Evolutionary conservation across 73 alveolate species (phyloP).

Genomic region (Tetrahymena elliotti): DNA sequence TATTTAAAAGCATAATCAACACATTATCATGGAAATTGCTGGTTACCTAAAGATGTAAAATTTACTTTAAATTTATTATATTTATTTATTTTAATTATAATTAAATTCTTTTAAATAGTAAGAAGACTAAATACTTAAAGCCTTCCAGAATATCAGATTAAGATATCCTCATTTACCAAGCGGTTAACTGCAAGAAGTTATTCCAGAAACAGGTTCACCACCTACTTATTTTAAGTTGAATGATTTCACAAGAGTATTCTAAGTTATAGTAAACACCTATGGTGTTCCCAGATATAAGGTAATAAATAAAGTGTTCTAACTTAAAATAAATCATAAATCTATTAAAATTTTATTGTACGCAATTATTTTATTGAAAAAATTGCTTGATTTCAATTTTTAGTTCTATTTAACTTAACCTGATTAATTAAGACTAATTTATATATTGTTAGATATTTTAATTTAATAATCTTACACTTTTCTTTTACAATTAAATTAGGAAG

Average conservation of each 20-base stretch:
- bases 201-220: constrained; percentile 53
- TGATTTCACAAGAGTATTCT: constrained; percentile 87
- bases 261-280: constrained; percentile 92
- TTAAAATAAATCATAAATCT: not conserved
- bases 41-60: not conserved
- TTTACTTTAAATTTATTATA: too few relatives aligned
- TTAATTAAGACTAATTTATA: too few relatives aligned
- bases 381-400: too few relatives aligned
- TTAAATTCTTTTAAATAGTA: not conserved
- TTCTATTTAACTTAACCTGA: too few relatives aligned
- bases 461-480: too few relatives aligned
- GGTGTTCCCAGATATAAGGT: constrained; percentile 93
- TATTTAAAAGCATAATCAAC: not conserved
- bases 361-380: too few relatives aligned
- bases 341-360: too few relatives aligned
- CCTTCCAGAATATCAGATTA: not conserved
- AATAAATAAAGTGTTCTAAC: not conserved
- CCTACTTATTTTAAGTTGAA: constrained; percentile 90
- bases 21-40: not conserved
- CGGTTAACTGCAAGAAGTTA: constrained; percentile 54
- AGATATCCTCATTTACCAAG: constrained; percentile 41
- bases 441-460: not conserved
- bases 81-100: too few relatives aligned
- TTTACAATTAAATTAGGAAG: constrained; percentile 47
- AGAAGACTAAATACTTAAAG: not conserved